Evolutionary conservation across 2,329 filamentous ascomycete genomes (phyloP).

Genomic region (Penicillium brevicompactum): DNA sequence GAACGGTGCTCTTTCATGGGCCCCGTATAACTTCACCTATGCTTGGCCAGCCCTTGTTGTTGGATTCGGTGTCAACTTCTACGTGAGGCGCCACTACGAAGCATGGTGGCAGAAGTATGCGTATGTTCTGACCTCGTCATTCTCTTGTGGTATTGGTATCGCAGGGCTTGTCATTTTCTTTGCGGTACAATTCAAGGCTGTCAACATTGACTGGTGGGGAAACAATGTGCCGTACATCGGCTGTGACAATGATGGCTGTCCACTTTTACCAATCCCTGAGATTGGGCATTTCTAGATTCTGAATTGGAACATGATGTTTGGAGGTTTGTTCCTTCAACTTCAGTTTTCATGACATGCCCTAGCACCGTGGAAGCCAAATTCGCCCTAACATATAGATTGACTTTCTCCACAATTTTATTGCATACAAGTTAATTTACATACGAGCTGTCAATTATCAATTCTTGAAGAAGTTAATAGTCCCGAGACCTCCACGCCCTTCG

Average conservation of each 20-base stretch:
- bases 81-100: slow-evolving; percentile 48
- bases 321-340: no score
- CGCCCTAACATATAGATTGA: no score
- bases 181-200: slow-evolving; percentile 44
- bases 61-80: slow-evolving; percentile 53
- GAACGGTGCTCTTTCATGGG: slow-evolving; percentile 12
- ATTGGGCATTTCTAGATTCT: background rate
- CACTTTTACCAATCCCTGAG: background rate
- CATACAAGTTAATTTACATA: background rate
- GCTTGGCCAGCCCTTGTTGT: slow-evolving; percentile 52
- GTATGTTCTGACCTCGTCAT: slow-evolving; percentile 56
- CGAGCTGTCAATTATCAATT: background rate
- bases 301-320: no score
- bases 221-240: slow-evolving; percentile 11
- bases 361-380: no score
- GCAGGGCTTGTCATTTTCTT: slow-evolving; percentile 59
- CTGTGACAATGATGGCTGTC: background rate
- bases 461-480: background rate
- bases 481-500: slow-evolving; percentile 2
- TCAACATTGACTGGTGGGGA: slow-evolving; percentile 34
- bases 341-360: no score
- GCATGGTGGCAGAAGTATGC: slow-evolving; percentile 59
- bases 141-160: slow-evolving; percentile 55
- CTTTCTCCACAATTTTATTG: no score
- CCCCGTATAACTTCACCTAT: slow-evolving; percentile 51